Percentiles rank a stretch among this genome's conserved stretches.
Conservation (phyloP, 371 early-diverging fungal species). For the Apophysomyces trapeziformis region DNA sequence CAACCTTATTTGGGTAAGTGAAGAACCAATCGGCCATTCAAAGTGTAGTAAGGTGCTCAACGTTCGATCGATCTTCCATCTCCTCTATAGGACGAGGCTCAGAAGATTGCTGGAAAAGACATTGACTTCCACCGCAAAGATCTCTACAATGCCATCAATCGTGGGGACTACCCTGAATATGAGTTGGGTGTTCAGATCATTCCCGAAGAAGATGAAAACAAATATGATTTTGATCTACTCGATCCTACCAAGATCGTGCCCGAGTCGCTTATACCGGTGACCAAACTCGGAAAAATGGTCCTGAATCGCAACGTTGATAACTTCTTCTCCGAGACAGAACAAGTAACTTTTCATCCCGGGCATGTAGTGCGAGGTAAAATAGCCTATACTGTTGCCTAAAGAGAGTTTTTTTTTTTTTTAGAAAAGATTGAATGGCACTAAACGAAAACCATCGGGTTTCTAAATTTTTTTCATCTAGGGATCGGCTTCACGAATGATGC, state of each 20-base stretch:
- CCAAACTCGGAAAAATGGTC: slow-evolving; percentile 49
- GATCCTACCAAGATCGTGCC: slow-evolving; percentile 63
- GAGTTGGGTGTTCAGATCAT: slow-evolving; percentile 57
- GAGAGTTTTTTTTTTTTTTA: neutral
- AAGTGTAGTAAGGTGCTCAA: neutral
- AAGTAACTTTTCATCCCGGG: slow-evolving; percentile 46
- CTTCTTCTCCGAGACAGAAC: slow-evolving; percentile 62
- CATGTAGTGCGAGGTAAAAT: slow-evolving; percentile 46
- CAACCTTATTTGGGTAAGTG: slow-evolving; percentile 43
- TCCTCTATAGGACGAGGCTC: slow-evolving; percentile 45
- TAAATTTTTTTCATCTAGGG: neutral
- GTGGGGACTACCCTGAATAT: slow-evolving; percentile 57
- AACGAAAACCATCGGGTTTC: neutral
- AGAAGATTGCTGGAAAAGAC: slow-evolving; percentile 53
- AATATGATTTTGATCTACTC: slow-evolving; percentile 52
- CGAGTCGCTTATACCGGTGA: slow-evolving; percentile 50
- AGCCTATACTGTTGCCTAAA: neutral
- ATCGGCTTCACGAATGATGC: slow-evolving; percentile 56
- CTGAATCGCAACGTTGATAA: slow-evolving; percentile 59
- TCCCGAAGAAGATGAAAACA: slow-evolving; percentile 40
- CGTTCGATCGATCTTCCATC: no score
- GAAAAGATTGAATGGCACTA: neutral
- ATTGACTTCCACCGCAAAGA: slow-evolving; percentile 56
- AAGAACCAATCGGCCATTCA: neutral
- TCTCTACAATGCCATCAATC: slow-evolving; percentile 47